These are phyloP conservation scores for Hymenoscyphus fructigenus DNA, from an alignment of 2,329 filamentous ascomycete genomes.

Conservation along the genomic window DNA sequence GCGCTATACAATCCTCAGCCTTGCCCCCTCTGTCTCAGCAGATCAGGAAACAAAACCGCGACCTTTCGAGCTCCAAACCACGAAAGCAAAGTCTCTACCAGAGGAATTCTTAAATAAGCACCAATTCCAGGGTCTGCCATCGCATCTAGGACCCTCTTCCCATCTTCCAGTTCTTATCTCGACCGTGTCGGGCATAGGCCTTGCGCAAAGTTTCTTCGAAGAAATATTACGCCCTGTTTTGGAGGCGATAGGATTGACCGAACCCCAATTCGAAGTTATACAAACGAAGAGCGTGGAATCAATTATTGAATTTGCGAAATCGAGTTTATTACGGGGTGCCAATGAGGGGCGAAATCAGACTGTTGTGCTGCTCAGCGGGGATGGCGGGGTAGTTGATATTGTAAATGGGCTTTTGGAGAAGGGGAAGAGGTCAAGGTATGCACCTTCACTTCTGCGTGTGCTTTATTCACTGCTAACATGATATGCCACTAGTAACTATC, in stretches of 20 bases:
- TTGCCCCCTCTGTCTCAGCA: slow-evolving; percentile 37
- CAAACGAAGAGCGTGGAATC: slow-evolving; percentile 63
- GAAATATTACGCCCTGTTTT: slow-evolving; percentile 57
- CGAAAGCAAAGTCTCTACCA: slow-evolving; percentile 39
- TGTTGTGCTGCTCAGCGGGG: slow-evolving; percentile 79
- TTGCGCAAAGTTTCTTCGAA: slow-evolving; percentile 56
- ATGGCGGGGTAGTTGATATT: slow-evolving; percentile 82
- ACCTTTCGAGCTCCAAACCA: slow-evolving; percentile 34
- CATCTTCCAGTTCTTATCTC: slow-evolving; percentile 66
- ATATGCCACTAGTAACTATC: slow-evolving; percentile 26
- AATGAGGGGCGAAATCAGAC: slow-evolving; percentile 51
- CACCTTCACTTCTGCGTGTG: slow-evolving; percentile 7
- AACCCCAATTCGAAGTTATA: slow-evolving; percentile 50
- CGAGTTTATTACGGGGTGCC: slow-evolving; percentile 48
- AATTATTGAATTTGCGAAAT: slow-evolving; percentile 61
- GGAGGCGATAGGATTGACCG: slow-evolving; percentile 42
- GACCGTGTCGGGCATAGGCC: slow-evolving; percentile 61
- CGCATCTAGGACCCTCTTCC: slow-evolving; percentile 33
- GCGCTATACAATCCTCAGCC: slow-evolving; percentile 40
- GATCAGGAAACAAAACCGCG: slow-evolving; percentile 27
- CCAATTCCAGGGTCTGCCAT: slow-evolving; percentile 41
- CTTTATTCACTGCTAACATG: slow-evolving; percentile 13
- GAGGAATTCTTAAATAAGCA: slow-evolving; percentile 40
- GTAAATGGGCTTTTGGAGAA: slow-evolving; percentile 62
- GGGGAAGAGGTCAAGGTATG: slow-evolving; percentile 26